These are phyloP conservation scores for Phaeosphaeriaceae sp. DNA, from an alignment of 2,329 filamentous ascomycete species.

Conservation along the genomic window DNA sequence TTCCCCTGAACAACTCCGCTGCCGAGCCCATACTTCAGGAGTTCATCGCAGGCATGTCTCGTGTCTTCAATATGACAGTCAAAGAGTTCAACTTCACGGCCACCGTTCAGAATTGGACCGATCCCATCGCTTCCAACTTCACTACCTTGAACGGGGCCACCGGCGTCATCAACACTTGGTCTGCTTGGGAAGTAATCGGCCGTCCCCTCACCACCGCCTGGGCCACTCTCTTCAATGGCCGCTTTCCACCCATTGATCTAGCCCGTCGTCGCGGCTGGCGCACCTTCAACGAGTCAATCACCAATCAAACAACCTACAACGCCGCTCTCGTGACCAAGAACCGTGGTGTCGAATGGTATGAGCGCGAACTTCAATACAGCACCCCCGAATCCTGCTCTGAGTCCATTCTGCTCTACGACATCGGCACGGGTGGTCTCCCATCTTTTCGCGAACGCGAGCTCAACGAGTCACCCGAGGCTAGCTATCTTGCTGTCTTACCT, in stretches of 20 bases:
- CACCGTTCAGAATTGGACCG: constrained; percentile 34
- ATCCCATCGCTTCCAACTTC: constrained; percentile 39
- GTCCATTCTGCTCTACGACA: constrained; percentile 52
- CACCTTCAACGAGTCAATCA: constrained; percentile 32
- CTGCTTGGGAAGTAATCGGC: constrained; percentile 43
- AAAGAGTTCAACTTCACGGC: constrained; percentile 50
- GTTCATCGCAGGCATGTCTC: constrained; percentile 47
- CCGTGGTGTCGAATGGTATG: constrained; percentile 49
- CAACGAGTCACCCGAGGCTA: constrained; percentile 39
- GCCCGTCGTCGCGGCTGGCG: constrained; percentile 42
- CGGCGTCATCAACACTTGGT: constrained; percentile 41
- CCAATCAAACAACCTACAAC: constrained; percentile 26
- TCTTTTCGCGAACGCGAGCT: constrained; percentile 49
- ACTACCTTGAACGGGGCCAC: constrained; percentile 39
- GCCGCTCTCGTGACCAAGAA: constrained; percentile 39
- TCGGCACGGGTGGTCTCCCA: constrained; percentile 53
- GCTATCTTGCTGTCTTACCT: constrained; percentile 44
- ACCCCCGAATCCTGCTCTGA: constrained; percentile 52
- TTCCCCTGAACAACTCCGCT: constrained; percentile 50
- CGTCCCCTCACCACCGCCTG: constrained; percentile 45
- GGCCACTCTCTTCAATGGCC: constrained; percentile 44
- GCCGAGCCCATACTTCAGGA: constrained; percentile 49
- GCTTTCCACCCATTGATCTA: constrained; percentile 51
- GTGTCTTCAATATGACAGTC: constrained; percentile 49
- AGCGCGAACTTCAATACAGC: constrained; percentile 46